phyloP scores from a whole-genome alignment of 345 rosid species.

The Syzygium aqueum region DNA sequence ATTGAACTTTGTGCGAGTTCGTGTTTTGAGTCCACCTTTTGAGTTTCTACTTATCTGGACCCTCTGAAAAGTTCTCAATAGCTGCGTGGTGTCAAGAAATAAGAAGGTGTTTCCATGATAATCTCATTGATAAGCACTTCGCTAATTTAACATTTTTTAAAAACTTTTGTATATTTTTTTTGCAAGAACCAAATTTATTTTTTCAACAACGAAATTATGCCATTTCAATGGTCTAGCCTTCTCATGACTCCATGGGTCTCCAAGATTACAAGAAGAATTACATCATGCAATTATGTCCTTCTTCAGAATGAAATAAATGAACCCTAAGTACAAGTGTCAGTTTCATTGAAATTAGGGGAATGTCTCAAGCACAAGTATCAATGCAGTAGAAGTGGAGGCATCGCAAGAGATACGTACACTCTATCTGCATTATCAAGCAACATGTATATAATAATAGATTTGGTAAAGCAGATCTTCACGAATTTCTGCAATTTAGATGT shows the following conservation, averaged over 20 bases:
- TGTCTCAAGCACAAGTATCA: not conserved
- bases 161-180: not conserved
- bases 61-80: not conserved
- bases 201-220: not conserved
- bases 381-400: not conserved
- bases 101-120: not conserved
- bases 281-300: not conserved
- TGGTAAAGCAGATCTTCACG: not conserved
- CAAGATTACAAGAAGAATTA: not conserved
- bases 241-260: not conserved
- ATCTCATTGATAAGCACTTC: not conserved
- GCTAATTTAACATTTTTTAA: not conserved
- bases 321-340: not conserved
- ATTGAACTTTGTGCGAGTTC: not conserved
- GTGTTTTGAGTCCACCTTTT: not conserved
- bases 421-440: not conserved
- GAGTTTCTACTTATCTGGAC: not conserved
- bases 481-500: not conserved
- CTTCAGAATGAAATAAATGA: not conserved
- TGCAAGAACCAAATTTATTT: not conserved
- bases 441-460: not conserved
- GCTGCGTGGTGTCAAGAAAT: not conserved
- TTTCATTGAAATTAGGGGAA: not conserved
- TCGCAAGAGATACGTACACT: not conserved
- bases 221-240: not conserved